phyloP scores from a whole-genome alignment of 495 filamentous ascomycete species.

The Penicillium flavigenum region DNA sequence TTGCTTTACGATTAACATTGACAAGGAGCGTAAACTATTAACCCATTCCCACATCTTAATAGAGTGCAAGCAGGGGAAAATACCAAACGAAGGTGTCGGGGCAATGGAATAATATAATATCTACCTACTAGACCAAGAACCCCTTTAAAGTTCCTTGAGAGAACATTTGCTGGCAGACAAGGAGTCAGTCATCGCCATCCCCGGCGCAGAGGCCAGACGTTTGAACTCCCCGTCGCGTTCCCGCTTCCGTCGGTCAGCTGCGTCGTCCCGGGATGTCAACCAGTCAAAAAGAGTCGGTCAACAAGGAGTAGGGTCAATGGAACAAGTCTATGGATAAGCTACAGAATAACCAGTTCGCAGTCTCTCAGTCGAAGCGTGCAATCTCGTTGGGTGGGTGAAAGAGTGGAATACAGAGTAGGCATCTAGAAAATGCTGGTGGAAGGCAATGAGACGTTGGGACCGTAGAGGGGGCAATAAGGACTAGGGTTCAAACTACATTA shows the following conservation, averaged over 20 bases:
- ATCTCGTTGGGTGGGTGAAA: neutral
- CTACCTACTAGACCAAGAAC: neutral
- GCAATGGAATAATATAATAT: neutral
- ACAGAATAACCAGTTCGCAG: neutral
- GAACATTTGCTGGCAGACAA: neutral
- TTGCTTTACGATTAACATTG: neutral
- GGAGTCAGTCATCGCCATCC: constrained; percentile 8
- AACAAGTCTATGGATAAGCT: constrained; percentile 16
- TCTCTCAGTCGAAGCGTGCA: neutral
- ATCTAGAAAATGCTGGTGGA: neutral
- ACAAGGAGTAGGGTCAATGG: constrained; percentile 33
- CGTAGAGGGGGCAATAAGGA: neutral
- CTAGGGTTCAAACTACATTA: neutral
- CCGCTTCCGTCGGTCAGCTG: constrained; percentile 36
- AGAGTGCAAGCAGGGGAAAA: neutral
- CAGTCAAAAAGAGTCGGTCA: constrained; percentile 48
- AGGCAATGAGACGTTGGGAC: neutral
- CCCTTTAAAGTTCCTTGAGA: neutral
- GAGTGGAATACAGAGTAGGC: neutral
- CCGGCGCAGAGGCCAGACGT: constrained; percentile 9
- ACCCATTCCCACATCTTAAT: neutral
- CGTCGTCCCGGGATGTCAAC: constrained; percentile 24
- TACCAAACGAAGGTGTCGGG: no score
- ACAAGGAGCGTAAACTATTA: neutral
- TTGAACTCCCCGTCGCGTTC: constrained; percentile 22